Percentiles rank a stretch among this genome's conserved stretches.
Evolutionary conservation across 2,329 filamentous ascomycete species (phyloP).

Genomic region (Dothideomycetidae sp.): DNA sequence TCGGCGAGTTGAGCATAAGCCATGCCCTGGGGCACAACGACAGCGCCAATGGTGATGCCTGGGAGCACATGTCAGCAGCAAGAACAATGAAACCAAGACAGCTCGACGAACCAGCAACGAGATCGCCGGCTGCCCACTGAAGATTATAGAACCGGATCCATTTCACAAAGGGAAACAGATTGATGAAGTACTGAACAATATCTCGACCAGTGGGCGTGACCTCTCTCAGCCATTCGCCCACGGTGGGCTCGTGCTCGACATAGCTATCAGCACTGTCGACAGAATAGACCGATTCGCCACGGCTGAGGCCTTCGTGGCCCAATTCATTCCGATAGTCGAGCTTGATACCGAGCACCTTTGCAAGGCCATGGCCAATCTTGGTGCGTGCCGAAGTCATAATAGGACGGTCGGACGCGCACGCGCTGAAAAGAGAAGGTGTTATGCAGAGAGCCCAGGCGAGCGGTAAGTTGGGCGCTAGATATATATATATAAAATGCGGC

Average conservation of each 20-base stretch:
- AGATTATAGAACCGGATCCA: constrained; percentile 85
- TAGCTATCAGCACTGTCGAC: constrained; percentile 61
- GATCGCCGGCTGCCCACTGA: constrained; percentile 77
- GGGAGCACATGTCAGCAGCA: constrained; percentile 10
- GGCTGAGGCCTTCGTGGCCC: constrained; percentile 48
- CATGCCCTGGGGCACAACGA: constrained; percentile 94
- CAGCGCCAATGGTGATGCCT: constrained; percentile 58
- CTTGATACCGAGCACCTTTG: constrained; percentile 72
- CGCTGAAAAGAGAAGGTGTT: constrained; percentile 1
- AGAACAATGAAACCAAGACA: not conserved
- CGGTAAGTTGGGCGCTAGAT: constrained; percentile 4
- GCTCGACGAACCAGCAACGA: constrained; percentile 60
- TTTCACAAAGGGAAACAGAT: constrained; percentile 72
- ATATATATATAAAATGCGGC: constrained; percentile 1
- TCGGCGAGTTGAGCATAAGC: constrained; percentile 77
- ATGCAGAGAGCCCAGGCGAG: constrained; percentile 2
- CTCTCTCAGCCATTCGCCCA: constrained; percentile 54
- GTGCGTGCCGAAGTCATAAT: constrained; percentile 27
- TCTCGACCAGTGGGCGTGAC: constrained; percentile 45
- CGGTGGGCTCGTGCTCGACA: constrained; percentile 66
- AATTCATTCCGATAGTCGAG: constrained; percentile 51
- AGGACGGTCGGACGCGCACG: constrained; percentile 17
- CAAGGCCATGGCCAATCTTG: constrained; percentile 57
- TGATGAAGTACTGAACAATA: constrained; percentile 46
- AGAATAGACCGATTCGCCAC: constrained; percentile 69